Evolutionary conservation across 176 grass and related monocot genomes (phyloP).

Genomic region (Oryza glaberrima): DNA sequence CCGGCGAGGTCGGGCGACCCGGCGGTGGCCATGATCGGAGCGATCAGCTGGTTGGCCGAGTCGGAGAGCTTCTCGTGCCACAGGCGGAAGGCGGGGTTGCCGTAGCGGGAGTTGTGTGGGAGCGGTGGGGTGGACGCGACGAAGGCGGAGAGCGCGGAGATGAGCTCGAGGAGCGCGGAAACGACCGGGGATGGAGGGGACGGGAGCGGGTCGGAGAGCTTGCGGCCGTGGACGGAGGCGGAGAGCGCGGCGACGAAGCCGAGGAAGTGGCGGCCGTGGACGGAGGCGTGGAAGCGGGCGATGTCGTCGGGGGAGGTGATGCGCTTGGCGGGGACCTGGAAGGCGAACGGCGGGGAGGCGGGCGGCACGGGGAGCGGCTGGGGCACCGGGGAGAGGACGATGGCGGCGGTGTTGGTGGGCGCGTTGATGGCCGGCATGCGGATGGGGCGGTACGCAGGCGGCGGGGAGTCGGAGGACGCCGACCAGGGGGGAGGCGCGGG

Average conservation of each 20-base stretch:
- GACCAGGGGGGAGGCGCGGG: conserved; percentile 60
- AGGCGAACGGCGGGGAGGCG: conserved; percentile 54
- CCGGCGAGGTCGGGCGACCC: conserved; percentile 42
- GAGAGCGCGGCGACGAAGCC: conserved; percentile 84
- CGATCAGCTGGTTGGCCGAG: conserved; percentile 50
- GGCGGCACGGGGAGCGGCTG: conserved; percentile 62
- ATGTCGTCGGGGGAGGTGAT: conserved; percentile 70
- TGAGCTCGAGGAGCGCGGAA: conserved; percentile 55
- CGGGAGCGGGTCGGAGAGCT: conserved; percentile 74
- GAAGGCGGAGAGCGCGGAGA: conserved; percentile 58
- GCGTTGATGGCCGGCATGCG: conserved; percentile 81
- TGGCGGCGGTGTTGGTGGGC: conserved; percentile 73
- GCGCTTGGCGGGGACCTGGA: conserved; percentile 61
- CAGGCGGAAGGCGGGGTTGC: conserved; percentile 83
- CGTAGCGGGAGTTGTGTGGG: conserved; percentile 76
- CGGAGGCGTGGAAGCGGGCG: conserved; percentile 62
- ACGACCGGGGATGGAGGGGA: conserved; percentile 55
- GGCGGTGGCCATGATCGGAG: conserved; percentile 47
- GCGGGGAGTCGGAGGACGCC: conserved; percentile 57
- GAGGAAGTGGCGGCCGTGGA: conserved; percentile 74
- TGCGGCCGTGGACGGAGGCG: conserved; percentile 67
- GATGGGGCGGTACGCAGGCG: conserved; percentile 97
- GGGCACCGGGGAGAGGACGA: conserved; percentile 78
- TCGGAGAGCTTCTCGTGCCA: conserved; percentile 75
- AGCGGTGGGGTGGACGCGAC: conserved; percentile 66